A percentile compares a stretch with the other conserved stretches of the same genome.
phyloP scores from a whole-genome alignment of 2,329 filamentous ascomycete species.

The Myriosclerotinia scirpicola region DNA sequence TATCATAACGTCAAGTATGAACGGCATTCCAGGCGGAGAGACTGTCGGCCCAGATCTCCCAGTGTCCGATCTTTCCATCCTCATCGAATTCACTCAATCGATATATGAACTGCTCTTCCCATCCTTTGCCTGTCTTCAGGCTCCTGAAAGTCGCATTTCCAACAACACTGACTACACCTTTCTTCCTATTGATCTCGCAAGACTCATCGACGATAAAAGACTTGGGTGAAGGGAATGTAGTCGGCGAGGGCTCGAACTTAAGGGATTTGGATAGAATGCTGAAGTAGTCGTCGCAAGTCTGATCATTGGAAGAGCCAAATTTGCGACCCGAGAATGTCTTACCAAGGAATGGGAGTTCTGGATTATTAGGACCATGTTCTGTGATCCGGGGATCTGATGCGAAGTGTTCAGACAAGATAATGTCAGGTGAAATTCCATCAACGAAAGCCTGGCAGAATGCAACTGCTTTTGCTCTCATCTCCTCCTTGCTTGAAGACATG shows the following conservation, averaged over 20 bases:
- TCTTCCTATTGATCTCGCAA: slow-evolving; percentile 19
- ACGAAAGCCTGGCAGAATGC: slow-evolving; percentile 23
- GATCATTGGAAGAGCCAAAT: slow-evolving; percentile 4
- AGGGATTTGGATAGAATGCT: slow-evolving; percentile 39
- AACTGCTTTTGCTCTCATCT: background rate
- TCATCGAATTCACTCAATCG: slow-evolving; percentile 44
- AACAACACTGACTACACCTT: slow-evolving; percentile 42
- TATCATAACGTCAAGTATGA: slow-evolving; percentile 21
- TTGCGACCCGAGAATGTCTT: slow-evolving; percentile 40
- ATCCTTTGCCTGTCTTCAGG: slow-evolving; percentile 44
- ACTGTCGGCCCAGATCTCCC: slow-evolving; percentile 48
- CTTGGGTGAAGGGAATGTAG: slow-evolving; percentile 16
- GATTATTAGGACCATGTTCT: slow-evolving; percentile 44
- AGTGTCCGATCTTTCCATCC: slow-evolving; percentile 44
- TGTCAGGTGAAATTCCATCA: background rate
- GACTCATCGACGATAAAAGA: slow-evolving; percentile 41
- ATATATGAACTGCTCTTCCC: slow-evolving; percentile 46
- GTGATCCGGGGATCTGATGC: slow-evolving; percentile 38
- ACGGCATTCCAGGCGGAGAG: slow-evolving; percentile 46
- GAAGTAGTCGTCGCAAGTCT: slow-evolving; percentile 45
- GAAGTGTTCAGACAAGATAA: slow-evolving; percentile 23
- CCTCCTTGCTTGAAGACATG: background rate
- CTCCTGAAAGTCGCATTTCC: slow-evolving; percentile 42
- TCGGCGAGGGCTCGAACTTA: slow-evolving; percentile 21
- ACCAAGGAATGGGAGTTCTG: slow-evolving; percentile 44